Percentiles rank a stretch among this genome's conserved stretches.
phyloP scores from a whole-genome alignment of 768 basidiomycete species.

The Boletus coccyginus region DNA sequence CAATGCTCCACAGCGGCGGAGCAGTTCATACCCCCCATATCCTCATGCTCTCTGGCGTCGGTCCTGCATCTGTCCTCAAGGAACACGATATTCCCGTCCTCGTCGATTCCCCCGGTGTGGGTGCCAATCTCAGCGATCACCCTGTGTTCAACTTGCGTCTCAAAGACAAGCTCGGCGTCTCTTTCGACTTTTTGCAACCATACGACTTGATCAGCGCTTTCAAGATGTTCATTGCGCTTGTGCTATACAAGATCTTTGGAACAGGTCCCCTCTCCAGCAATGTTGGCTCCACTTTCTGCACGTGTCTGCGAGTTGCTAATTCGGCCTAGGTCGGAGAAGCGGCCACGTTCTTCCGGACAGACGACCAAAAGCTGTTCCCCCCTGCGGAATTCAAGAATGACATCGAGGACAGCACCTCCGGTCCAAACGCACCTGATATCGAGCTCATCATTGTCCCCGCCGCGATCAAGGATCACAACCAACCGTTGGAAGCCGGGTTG shows the following conservation, averaged over 20 bases:
- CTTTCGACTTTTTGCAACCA: constrained; percentile 39
- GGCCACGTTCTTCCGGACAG: constrained; percentile 32
- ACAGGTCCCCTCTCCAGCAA: constrained; percentile 54
- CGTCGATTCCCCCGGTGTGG: constrained; percentile 70
- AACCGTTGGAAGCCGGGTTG: neutral
- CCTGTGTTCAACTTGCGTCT: constrained; percentile 49
- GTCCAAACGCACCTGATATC: constrained; percentile 29
- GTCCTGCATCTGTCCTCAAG: constrained; percentile 57
- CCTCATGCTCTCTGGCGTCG: constrained; percentile 74
- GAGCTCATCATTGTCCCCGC: constrained; percentile 24
- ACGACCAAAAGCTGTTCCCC: constrained; percentile 32
- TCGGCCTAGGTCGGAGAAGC: constrained; percentile 25
- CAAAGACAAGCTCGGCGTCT: constrained; percentile 47
- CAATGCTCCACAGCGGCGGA: constrained; percentile 43
- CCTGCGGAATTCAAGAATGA: constrained; percentile 24
- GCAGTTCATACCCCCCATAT: constrained; percentile 66
- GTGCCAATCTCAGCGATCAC: constrained; percentile 72
- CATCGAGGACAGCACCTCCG: constrained; percentile 31
- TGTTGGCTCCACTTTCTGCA: constrained; percentile 31
- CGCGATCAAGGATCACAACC: neutral
- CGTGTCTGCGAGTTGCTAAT: neutral
- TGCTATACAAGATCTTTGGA: constrained; percentile 43
- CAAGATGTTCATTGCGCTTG: constrained; percentile 32
- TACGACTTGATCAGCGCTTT: constrained; percentile 14
- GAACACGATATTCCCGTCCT: constrained; percentile 53